Percentiles rank a stretch among this genome's conserved stretches.
These are phyloP conservation scores for Setomelanomma holmii DNA, from an alignment of 2,329 filamentous ascomycete genomes.

Conservation along the genomic window DNA sequence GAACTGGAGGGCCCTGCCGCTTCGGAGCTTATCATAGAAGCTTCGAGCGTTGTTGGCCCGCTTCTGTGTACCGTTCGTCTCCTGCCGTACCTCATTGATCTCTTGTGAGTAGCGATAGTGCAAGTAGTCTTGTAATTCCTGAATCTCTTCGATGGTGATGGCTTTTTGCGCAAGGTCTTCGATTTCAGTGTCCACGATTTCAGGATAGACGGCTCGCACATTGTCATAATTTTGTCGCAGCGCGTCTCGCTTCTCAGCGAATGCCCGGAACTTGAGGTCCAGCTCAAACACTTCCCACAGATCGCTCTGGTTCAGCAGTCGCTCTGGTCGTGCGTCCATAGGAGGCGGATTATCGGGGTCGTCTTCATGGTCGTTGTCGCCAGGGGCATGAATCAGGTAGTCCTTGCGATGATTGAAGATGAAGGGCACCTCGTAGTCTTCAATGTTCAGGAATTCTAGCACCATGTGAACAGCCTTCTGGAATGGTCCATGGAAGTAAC, in stretches of 20 bases:
- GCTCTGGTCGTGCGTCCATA: constrained; percentile 79
- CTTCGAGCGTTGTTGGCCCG: constrained; percentile 83
- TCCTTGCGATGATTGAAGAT: constrained; percentile 99
- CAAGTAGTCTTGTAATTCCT: constrained; percentile 94
- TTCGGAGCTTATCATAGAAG: constrained; percentile 83
- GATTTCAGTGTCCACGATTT: constrained; percentile 75
- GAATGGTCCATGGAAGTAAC: constrained; percentile 81
- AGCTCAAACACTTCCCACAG: constrained; percentile 94
- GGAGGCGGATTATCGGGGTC: constrained; percentile 73
- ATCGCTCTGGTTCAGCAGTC: constrained; percentile 89
- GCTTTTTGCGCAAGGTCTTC: constrained; percentile 83
- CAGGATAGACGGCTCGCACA: constrained; percentile 64
- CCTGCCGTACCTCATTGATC: constrained; percentile 77
- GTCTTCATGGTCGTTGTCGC: constrained; percentile 64
- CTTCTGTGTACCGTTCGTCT: constrained; percentile 72
- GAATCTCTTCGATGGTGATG: constrained; percentile 89
- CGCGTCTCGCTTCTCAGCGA: constrained; percentile 89
- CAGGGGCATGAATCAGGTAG: constrained; percentile 88
- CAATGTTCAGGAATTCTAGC: constrained; percentile 91
- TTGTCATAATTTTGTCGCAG: constrained; percentile 81
- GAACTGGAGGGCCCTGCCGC: constrained; percentile 78
- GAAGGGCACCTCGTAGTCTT: constrained; percentile 95
- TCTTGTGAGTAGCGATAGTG: constrained; percentile 91
- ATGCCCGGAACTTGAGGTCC: constrained; percentile 92
- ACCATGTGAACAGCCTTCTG: constrained; percentile 89